Evolutionary conservation across 2,329 filamentous ascomycete genomes (phyloP).

Genomic region (Macrophomina phaseolina): DNA sequence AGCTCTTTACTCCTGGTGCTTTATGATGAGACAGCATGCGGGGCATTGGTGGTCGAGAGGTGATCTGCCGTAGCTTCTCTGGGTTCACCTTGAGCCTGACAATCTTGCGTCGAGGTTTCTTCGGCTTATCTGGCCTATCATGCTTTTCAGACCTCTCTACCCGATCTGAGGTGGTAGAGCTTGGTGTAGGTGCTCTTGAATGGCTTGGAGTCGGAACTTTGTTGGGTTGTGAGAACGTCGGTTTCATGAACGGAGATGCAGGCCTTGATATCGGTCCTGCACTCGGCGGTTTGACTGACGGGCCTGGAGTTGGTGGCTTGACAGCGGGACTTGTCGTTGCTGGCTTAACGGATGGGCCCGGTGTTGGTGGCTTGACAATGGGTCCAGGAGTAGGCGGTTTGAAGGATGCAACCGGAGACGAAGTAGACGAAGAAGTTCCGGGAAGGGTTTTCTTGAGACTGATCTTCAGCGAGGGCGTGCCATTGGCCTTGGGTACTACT

Average conservation of each 20-base stretch:
- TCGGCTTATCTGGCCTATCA: conserved; percentile 11
- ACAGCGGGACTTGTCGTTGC: neutral
- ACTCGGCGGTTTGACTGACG: neutral
- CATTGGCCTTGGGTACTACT: neutral
- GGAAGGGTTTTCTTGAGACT: conserved; percentile 1
- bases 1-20: neutral
- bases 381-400: conserved; percentile 8
- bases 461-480: conserved; percentile 18
- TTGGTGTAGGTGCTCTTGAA: conserved; percentile 26
- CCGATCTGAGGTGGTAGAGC: neutral
- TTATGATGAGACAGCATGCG: neutral
- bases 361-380: conserved; percentile 9
- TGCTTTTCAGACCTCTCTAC: conserved; percentile 8
- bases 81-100: conserved; percentile 20
- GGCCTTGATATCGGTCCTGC: neutral
- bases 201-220: conserved; percentile 20
- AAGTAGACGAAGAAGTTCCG: neutral
- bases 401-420: neutral
- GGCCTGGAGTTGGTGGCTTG: conserved; percentile 15
- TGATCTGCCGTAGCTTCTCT: conserved; percentile 4
- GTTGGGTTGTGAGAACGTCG: neutral
- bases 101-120: conserved; percentile 17
- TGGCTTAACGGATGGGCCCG: conserved; percentile 1
- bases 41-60: neutral
- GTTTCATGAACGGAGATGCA: conserved; percentile 7